Evolutionary conservation across 176 grass and related monocot species (phyloP), one percentile per base, ranked within the genome.

Genomic region (Bothriochloa decipiens): DNA sequence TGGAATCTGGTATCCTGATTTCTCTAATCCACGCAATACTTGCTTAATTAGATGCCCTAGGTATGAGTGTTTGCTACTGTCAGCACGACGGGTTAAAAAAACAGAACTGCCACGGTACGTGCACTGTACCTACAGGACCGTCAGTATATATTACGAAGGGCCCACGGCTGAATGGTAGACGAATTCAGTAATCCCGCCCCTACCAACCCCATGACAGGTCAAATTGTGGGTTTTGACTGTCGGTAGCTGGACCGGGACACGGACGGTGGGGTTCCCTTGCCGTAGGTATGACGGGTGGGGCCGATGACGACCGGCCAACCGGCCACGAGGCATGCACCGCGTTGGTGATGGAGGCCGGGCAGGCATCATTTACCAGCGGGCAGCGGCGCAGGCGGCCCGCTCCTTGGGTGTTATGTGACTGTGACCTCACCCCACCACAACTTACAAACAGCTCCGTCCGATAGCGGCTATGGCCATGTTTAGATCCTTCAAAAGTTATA

Each of bases 211-310:
- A 1, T 35, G 29, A 17, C 80, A 41, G 69, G 81, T 76, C 89
- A 91, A 39, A 52, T 64, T 42, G 85, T 76, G 81, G 39, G 60
- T 35, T 88, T 88, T 91, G 90, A 83, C 74, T 80, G 86, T 89
- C 86, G 86, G 86, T 89, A 55, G 86, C 68, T 74, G 86, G 79
- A 88, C 58, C n/a, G 33, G 45, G 41, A 41, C 82, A 90, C 75
- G 84, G 84, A 79, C 60, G 85, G 67, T 72, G 74, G 74, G 81
- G 60, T 20, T 45, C 49, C 57, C 61, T 20, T 45, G 39, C 57
- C 61, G 9, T 28, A 39, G 28, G 28, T 82, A 78, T 83, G 67
- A 74, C 72, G 64, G 8, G 11, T 28, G 25, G 61, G 25, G 25
- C 60, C 50, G 82, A 42, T 55, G 17, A 61, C 82, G 68, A 33